A percentile compares a stretch with the other conserved stretches of the same genome.
Conservation (phyloP, 2,329 filamentous ascomycete genomes). For the Aspergillus bombycis region DNA sequence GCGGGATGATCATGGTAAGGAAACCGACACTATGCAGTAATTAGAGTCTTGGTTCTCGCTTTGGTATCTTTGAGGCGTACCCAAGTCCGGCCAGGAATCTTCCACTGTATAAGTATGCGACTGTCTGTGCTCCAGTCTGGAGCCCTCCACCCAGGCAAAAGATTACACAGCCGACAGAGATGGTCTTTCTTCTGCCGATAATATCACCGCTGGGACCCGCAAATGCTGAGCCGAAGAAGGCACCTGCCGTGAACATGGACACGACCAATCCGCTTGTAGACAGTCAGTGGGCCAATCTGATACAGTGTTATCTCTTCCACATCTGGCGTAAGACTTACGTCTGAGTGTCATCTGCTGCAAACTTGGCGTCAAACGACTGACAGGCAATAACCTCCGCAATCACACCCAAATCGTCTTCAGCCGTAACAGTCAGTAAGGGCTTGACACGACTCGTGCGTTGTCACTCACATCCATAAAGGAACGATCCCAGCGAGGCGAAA, state of each 20-base stretch:
- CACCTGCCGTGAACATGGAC: constrained; percentile 75
- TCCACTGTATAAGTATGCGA: constrained; percentile 69
- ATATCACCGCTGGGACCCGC: constrained; percentile 67
- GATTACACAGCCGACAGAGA: constrained; percentile 69
- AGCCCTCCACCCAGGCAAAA: constrained; percentile 74
- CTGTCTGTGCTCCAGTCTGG: constrained; percentile 67
- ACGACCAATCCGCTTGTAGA: constrained; percentile 66
- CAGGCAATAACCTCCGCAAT: constrained; percentile 60
- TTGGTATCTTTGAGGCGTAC: constrained; percentile 23
- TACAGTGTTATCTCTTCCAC: neutral
- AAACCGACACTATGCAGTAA: constrained; percentile 56
- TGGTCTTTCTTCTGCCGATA: constrained; percentile 71
- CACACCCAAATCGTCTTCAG: constrained; percentile 58
- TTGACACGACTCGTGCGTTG: neutral
- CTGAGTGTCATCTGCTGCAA: constrained; percentile 33
- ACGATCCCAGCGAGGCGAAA: constrained; percentile 62
- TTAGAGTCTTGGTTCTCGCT: constrained; percentile 42
- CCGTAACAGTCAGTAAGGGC: constrained; percentile 8
- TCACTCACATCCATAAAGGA: constrained; percentile 57
- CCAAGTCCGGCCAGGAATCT: constrained; percentile 65
- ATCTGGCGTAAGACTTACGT: constrained; percentile 26
- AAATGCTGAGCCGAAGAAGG: constrained; percentile 69
- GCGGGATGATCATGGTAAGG: constrained; percentile 66
- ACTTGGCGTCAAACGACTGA: constrained; percentile 38
- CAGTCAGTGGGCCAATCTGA: constrained; percentile 1